Evolutionary conservation across 2,329 filamentous ascomycete species (phyloP), one percentile per base, ranked within the genome.

Genomic region (Talaromyces marneffei): DNA sequence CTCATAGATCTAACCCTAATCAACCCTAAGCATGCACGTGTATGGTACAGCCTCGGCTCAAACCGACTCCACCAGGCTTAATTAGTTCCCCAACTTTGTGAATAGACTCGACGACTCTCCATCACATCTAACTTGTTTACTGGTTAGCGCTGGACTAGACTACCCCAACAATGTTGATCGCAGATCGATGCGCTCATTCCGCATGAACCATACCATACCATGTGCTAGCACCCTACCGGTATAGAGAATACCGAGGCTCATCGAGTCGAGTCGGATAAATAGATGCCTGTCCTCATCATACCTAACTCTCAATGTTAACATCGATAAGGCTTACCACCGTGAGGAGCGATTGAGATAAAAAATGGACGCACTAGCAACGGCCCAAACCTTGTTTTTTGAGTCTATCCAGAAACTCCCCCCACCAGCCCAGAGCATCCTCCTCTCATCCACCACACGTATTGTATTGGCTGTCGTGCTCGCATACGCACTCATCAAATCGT

Each of bases 361-460:
- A 52, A 52, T 52, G 48, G 48, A 52, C 48, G 27, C 48, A 52
- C 12, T 52, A 1, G 23, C 48, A 25, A 55, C 57, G 0, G 46
- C 46, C 9, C 57, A 35, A 18, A 31, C 7, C 2, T 23, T 53
- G 2, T 29, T 25, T 2, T 3, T 33, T 3, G 31, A 42, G 23
- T 16, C 31, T 4, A 12, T 59, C 35, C 33, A 64, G 18, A 65
- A 64, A 18, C 66, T 74, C 29, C 72, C 72, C 16, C 68, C 66
- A 1, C 64, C 65, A 0, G 69, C 64, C 0, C 73, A 75, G 58
- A 50, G 67, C 20, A 61, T 67, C 2, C 55, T 75, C 2, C 62
- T 61, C 6, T 70, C 72, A 4, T 66, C 71, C 0, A 61, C 72
- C 7, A 65, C 70, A 1, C 69, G 71, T 46, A 75, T 72, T 33